phyloP scores from a whole-genome alignment of 2,329 filamentous ascomycete species.

The Diaporthe aspalathi region DNA sequence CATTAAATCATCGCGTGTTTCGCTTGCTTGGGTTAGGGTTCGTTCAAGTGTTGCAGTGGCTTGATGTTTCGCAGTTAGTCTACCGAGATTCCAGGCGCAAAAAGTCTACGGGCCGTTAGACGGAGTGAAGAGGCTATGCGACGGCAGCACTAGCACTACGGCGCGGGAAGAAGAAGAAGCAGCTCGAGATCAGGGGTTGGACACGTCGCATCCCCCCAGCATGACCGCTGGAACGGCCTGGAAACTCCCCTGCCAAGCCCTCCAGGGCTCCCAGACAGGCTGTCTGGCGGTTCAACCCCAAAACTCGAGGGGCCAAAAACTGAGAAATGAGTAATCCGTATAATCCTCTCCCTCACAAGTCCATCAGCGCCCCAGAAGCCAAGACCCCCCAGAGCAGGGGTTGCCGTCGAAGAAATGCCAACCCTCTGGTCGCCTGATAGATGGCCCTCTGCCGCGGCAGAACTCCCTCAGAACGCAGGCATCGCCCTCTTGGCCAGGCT shows the following conservation, averaged over 20 bases:
- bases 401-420: neutral
- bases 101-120: too few relatives aligned
- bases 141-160: constrained; percentile 23
- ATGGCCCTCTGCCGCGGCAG: neutral
- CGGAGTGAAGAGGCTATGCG: neutral
- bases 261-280: neutral
- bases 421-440: constrained; percentile 6
- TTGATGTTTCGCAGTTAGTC: neutral
- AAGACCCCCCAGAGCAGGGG: neutral
- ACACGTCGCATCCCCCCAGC: constrained; percentile 12
- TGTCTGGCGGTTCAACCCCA: constrained; percentile 1
- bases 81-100: too few relatives aligned
- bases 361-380: neutral
- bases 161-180: neutral
- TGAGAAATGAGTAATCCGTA: neutral
- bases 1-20: constrained; percentile 21
- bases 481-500: constrained; percentile 5
- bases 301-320: neutral
- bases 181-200: neutral
- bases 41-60: too few relatives aligned
- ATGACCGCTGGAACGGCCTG: constrained; percentile 14
- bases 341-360: neutral
- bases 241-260: constrained; percentile 14
- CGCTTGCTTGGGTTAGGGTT: neutral
- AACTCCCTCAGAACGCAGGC: neutral